Evolutionary conservation across 164 flowering plant species (phyloP), one percentile per base, ranked within the genome.

Genomic region (Echeveria elegans): DNA sequence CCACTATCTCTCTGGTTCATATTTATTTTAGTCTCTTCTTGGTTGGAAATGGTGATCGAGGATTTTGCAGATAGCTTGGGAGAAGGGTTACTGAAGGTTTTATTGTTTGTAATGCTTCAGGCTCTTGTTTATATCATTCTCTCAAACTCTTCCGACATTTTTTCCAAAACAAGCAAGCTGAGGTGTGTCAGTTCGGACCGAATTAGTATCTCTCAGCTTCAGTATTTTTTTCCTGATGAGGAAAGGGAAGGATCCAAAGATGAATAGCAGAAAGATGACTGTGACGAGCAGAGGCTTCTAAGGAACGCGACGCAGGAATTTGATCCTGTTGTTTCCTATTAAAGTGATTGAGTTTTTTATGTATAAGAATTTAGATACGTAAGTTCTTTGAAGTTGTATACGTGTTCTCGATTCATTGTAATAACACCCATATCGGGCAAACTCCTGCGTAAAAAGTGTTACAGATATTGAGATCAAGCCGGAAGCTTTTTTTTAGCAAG

Each of bases 51-150:
- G 56, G 56, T 23, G 56, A 23, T 50, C 7, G 37, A 34, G 68
- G 62, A 9, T 1, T 29, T 73, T 11, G 72, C 58, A 9, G 53
- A 29, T 1, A 52, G 19, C 40, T 18, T 73, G 29, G 79, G 18
- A 5, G 80, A 77, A n/a, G 60, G 67, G 37, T 37, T 85, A 40
- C 12, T 79, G 59, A 85, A 79, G 73, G 78, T 77, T 29, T 78
- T 40, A 5, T 62, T 85, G 71, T 85, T 85, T 63, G 37, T 77
- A 29, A 4, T 81, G 16, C 81, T 85, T 38, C 88, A 85, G 66
- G 82, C 69, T 23, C 67, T 85, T 63, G 81, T 82, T 47, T 85
- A 85, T 45, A 62, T 85, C 62, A 85, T 85, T 60, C 82, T 85
- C 36, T 71, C 77, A 9, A 78, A 71, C 9, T 82, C 86, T 2